phyloP scores from a whole-genome alignment of 768 basidiomycete species.

The Calocera viscosa region DNA sequence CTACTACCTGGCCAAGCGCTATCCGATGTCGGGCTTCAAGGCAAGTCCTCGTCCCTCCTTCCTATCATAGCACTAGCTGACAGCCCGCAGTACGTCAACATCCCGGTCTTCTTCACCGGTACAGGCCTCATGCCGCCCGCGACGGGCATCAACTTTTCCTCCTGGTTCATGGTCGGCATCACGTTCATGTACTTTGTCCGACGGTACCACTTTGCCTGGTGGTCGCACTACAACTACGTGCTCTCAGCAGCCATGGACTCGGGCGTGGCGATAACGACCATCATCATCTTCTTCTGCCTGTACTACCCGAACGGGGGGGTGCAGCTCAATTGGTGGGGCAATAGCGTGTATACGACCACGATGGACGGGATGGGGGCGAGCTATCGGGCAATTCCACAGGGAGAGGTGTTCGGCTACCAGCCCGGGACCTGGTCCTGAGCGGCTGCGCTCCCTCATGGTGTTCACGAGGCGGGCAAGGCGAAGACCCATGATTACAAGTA shows the following conservation, averaged over 20 bases:
- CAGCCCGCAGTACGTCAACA: slow-evolving; percentile 14
- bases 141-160: slow-evolving; percentile 1
- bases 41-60: background rate
- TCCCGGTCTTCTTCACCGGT: slow-evolving; percentile 20
- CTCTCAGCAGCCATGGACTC: slow-evolving; percentile 62
- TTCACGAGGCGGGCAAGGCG: too few species aligned
- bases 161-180: slow-evolving; percentile 8
- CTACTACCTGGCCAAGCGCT: slow-evolving; percentile 21
- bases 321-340: slow-evolving; percentile 65
- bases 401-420: background rate
- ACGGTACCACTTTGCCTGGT: slow-evolving; percentile 34
- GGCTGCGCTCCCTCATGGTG: background rate
- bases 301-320: slow-evolving; percentile 51
- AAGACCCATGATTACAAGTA: too few species aligned
- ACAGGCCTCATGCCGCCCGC: slow-evolving; percentile 8
- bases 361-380: slow-evolving; percentile 9
- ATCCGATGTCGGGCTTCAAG: slow-evolving; percentile 20
- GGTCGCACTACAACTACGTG: slow-evolving; percentile 47
- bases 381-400: background rate
- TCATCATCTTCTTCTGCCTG: slow-evolving; percentile 52
- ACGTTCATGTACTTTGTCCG: slow-evolving; percentile 28
- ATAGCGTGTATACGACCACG: slow-evolving; percentile 29
- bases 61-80: background rate
- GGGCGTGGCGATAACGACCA: slow-evolving; percentile 48
- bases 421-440: background rate